Evolutionary conservation across 345 rosid species (phyloP).

Genomic region (Camelina sativa): DNA sequence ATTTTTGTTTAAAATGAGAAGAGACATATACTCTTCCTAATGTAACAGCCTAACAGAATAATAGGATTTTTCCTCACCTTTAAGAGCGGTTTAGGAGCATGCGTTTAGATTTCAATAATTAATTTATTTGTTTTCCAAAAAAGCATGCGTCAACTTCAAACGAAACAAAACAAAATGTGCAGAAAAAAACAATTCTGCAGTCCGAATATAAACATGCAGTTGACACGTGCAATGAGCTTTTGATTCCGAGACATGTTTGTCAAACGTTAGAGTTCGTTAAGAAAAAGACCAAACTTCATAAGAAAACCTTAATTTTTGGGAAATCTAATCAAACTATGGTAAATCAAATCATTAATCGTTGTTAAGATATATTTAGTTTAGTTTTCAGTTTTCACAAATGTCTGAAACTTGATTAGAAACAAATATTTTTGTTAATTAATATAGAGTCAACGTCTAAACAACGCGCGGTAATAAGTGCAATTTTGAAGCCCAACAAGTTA

Average conservation of each 20-base stretch:
- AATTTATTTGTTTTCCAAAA: conserved; percentile 20
- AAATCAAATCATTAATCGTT: conserved; percentile 14
- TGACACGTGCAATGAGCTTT: conserved; percentile 43
- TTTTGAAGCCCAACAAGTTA: conserved; percentile 35
- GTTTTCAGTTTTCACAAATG: not conserved
- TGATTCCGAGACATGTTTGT: conserved; percentile 15
- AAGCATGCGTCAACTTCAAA: conserved; percentile 39
- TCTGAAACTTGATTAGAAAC: conserved; percentile 9
- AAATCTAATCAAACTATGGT: conserved; percentile 32
- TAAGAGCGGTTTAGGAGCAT: conserved; percentile 34
- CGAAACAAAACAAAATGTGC: conserved; percentile 4
- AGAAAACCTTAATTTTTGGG: not conserved
- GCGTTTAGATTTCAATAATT: conserved; percentile 27
- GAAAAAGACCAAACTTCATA: conserved; percentile 25
- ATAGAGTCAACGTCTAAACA: conserved; percentile 35
- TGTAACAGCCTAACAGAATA: conserved; percentile 27
- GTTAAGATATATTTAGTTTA: not conserved
- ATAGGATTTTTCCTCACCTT: conserved; percentile 16
- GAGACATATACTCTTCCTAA: conserved; percentile 22
- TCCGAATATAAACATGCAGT: conserved; percentile 21
- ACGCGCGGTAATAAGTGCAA: conserved; percentile 23
- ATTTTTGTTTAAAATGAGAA: not conserved
- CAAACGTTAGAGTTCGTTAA: conserved; percentile 27
- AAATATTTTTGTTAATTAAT: not conserved
- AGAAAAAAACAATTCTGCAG: conserved; percentile 14